Evolutionary conservation across 108 stramenopile genomes (phyloP).

Genomic region (Nannochloropsis granulata): DNA sequence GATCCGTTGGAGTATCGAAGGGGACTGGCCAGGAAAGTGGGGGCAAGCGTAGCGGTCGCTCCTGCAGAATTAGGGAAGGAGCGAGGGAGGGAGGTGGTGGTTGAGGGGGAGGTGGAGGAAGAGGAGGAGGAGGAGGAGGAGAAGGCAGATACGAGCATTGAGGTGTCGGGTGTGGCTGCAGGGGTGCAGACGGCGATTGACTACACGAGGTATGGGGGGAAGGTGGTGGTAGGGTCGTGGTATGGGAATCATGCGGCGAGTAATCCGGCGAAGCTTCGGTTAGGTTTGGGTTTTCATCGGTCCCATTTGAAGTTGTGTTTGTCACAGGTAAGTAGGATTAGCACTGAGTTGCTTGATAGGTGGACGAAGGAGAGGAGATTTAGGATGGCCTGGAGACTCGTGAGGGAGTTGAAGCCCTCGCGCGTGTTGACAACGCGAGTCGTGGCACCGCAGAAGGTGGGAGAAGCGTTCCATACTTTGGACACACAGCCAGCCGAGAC

Average conservation of each 20-base stretch:
- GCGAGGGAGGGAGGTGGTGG: not conserved
- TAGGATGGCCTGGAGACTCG: constrained; percentile 58
- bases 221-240: constrained; percentile 67
- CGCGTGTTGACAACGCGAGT: constrained; percentile 45
- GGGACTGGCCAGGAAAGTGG: not conserved
- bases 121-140: not conserved
- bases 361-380: constrained; percentile 75
- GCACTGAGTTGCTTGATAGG: constrained; percentile 38
- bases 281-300: constrained; percentile 79
- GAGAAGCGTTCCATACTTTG: not conserved
- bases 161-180: constrained; percentile 58
- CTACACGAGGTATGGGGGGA: constrained; percentile 52
- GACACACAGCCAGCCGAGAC: not conserved
- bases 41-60: not conserved
- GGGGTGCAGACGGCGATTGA: constrained; percentile 73
- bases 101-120: not conserved
- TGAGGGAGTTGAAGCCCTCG: constrained; percentile 52
- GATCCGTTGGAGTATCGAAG: not conserved
- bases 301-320: constrained; percentile 62
- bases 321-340: constrained; percentile 49
- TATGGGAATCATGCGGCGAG: constrained; percentile 46
- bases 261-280: constrained; percentile 48
- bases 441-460: not conserved
- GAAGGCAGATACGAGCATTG: constrained; percentile 27
- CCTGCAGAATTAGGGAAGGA: not conserved